Base-by-base conservation (phyloP, 257 asterid species). In the Nyctanthes arbortristis region DNA sequence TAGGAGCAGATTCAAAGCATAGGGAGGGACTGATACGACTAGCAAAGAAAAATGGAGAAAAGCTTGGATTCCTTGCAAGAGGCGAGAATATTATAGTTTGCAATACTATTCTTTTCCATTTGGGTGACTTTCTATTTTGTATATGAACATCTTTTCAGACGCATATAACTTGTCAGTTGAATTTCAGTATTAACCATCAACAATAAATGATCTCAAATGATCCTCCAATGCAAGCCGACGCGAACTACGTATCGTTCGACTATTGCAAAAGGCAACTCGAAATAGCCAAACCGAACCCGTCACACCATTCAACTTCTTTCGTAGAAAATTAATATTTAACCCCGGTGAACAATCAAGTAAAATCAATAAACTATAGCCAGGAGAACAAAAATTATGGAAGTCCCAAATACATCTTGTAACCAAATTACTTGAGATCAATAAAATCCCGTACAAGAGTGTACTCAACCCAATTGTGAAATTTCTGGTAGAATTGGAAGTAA, bases 41-140 rank as follows among this genome's bases (percentile, higher is more conserved):
- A 52, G 91, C 91, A 12, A 85, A 85, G 81, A 85, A 85, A 82
- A 85, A 85, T 60, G 88, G 91, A 16, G 88, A 85, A 62, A 78
- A 61, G 67, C 93, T 87, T 40, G 93, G 93, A 8, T 87, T 87
- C 66, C 85, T 87, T 34, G 91, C 94, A 52, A 84, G 67, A 83
- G 30, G 27, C n/a, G n/a, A n/a, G 1, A 7, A 47, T n/a, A 39
- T 39, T 4, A 39, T 39, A 39, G 4, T n/a, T 27, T 6, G 56
- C 56, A 16, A 6, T 47, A n/a, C 6, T 18, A 47, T n/a, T 16
- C n/a, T 1, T 1, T 35, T 35, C 1, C 10, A 5, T 52, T 7
- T 16, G 10, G 24, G 14, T 24, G 7, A n/a, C n/a, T n/a, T 22
- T 22, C 9, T 43, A 43, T 2, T 45, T 45, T 45, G 56, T 47